phyloP scores from a whole-genome alignment of 345 rosid genomes.

The Citrus trifoliata region DNA sequence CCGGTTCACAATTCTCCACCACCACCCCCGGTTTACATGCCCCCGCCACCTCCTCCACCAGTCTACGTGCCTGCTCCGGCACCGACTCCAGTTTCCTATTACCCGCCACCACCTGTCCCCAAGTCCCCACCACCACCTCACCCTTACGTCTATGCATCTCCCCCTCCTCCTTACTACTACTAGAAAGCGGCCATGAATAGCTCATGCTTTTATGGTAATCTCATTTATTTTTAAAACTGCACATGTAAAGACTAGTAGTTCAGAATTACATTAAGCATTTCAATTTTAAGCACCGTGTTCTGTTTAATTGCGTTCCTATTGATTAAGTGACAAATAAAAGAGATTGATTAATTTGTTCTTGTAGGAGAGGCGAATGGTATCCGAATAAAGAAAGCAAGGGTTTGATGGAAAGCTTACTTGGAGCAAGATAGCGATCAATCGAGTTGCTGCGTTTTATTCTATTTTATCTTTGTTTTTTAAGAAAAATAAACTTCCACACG shows the following conservation, averaged over 20 bases:
- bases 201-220: background rate
- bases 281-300: background rate
- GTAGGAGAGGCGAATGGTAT: constrained; percentile 12
- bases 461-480: background rate
- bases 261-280: no score
- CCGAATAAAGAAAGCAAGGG: constrained; percentile 2
- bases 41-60: constrained; percentile 5
- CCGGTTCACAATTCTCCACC: no score
- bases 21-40: background rate
- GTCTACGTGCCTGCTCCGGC: constrained; percentile 1
- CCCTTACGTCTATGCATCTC: constrained; percentile 28
- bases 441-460: constrained; percentile 2
- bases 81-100: background rate
- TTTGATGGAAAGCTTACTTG: background rate
- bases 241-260: no score
- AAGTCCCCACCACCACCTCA: background rate
- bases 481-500: background rate
- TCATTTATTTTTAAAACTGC: background rate
- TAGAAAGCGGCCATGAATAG: constrained; percentile 4
- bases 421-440: background rate
- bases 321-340: background rate
- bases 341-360: background rate
- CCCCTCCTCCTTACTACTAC: constrained; percentile 62
- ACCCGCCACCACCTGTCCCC: background rate
- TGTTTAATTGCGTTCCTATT: background rate